Base-by-base conservation (phyloP, 1,284 basidiomycete genomes). In the Sutorius eximius region DNA sequence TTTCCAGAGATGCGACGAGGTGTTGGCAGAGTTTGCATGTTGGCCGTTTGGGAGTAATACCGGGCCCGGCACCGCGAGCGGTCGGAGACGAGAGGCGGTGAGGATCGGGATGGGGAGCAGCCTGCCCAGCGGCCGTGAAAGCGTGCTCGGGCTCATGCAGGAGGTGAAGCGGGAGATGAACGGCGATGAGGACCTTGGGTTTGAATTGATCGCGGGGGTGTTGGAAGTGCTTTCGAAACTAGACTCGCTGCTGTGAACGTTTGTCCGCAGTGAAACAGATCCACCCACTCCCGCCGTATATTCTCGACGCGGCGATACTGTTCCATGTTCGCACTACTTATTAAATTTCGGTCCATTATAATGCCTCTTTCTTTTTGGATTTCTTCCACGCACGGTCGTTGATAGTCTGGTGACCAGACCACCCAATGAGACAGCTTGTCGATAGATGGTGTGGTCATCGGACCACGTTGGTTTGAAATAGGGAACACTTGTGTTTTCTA, bases 201-300 rank as follows among this genome's bases (percentile, higher is more conserved):
- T 95, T 59, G 95, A 98, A 77, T 80, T 96, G 51, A 78, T 97
- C 16, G 91, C 92, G 5, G 93, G 91, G 0, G 93, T 96, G 42
- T 74, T 97, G 59, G 93, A 95, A 75, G 93, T 96, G 48, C 82
- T 95, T 61, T 88, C 88, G 54, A 87, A 91, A 68, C 80, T 95
- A 71, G 93, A 95, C 75, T 93, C 90, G 59, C 72, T 95, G 68
- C 72, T 87, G 64, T 83, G 70, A 78, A 36, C 40, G 11, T 13
- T 5, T 0, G 34, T 20, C 20, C 20, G 4, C 29, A 33, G 41
- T 24, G 37, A 33, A 24, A 33, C 34, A 45, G n/a, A 29, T 45
- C 37, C 56, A 32, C 12, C 13, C 38, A 2, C 51, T n/a, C 34
- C n/a, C 9, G 22, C 24, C 18, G 30, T 50, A 20, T 38, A 40